phyloP scores from a whole-genome alignment of 2,329 filamentous ascomycete genomes.

The Tolypocladium ovalisporum region DNA sequence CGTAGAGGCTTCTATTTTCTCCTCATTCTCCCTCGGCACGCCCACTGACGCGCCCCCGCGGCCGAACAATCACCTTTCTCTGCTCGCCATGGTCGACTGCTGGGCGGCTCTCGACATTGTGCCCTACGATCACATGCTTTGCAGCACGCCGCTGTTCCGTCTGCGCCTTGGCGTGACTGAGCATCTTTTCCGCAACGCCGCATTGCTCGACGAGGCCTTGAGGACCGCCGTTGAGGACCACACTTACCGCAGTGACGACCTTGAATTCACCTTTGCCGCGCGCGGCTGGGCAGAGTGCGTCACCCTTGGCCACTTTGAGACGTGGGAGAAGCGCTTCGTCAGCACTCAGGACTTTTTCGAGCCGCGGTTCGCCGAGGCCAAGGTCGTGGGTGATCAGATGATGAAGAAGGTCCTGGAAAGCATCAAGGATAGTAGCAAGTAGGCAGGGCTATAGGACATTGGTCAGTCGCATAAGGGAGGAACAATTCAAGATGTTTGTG shows the following conservation, averaged over 20 bases:
- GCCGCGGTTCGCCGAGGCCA: constrained; percentile 79
- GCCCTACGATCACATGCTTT: constrained; percentile 99
- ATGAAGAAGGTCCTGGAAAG: constrained; percentile 90
- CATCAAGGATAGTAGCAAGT: constrained; percentile 30
- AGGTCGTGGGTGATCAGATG: constrained; percentile 87
- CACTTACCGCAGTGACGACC: constrained; percentile 86
- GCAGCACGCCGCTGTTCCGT: constrained; percentile 92
- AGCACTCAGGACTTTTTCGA: constrained; percentile 87
- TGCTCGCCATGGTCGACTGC: constrained; percentile 96
- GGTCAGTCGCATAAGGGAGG: neutral
- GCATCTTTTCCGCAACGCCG: constrained; percentile 78
- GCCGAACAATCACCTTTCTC: constrained; percentile 86
- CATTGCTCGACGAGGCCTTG: constrained; percentile 73
- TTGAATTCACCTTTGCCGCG: constrained; percentile 96
- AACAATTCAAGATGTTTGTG: neutral
- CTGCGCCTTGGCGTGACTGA: constrained; percentile 97
- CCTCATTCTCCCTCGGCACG: constrained; percentile 76
- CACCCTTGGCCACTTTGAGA: constrained; percentile 80
- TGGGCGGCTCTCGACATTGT: constrained; percentile 92
- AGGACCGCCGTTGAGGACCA: constrained; percentile 80
- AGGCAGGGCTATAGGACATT: neutral
- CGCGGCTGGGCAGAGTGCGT: constrained; percentile 94
- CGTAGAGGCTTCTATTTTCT: constrained; percentile 73
- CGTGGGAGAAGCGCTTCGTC: constrained; percentile 84
- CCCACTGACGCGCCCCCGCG: constrained; percentile 46